A percentile compares a stretch with the other conserved stretches of the same genome.
phyloP scores from a whole-genome alignment of 257 asterid genomes.

The Ocimum tenuiflorum region DNA sequence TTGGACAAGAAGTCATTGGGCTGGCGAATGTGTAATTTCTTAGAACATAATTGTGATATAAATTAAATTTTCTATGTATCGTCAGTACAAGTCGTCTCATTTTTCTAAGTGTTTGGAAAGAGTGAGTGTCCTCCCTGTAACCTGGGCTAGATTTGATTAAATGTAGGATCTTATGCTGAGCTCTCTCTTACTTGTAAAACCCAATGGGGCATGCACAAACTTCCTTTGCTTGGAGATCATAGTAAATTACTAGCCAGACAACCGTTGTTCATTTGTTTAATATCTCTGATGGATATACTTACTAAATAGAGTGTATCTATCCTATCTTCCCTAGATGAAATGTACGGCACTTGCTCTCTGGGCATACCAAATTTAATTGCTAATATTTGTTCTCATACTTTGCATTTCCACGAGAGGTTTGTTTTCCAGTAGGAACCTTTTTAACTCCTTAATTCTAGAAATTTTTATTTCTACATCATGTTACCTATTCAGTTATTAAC shows the following conservation, averaged over 20 bases:
- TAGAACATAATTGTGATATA: too few species aligned
- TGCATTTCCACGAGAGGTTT: too few species aligned
- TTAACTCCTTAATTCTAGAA: not conserved
- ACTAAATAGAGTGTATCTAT: not conserved
- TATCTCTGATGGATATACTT: not conserved
- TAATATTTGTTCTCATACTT: not conserved
- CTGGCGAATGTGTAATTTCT: too few species aligned
- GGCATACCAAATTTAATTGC: conserved; percentile 1
- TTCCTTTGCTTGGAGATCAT: too few species aligned
- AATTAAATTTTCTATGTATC: not conserved
- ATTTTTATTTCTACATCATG: not conserved
- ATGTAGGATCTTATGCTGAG: too few species aligned
- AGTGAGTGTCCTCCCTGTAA: not conserved
- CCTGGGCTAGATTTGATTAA: not conserved
- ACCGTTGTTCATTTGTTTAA: not conserved
- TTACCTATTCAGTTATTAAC: conserved; percentile 30
- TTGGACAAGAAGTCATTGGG: too few species aligned
- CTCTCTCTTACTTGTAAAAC: not conserved
- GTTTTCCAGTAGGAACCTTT: too few species aligned
- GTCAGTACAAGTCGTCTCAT: not conserved
- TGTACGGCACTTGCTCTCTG: not conserved
- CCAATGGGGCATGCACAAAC: not conserved
- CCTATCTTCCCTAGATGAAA: not conserved
- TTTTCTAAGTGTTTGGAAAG: not conserved
- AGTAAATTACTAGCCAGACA: not conserved